Percentiles rank a stretch among this genome's conserved stretches.
Conservation (phyloP, 305 asterid genomes). For the Fraxinus greggii region DNA sequence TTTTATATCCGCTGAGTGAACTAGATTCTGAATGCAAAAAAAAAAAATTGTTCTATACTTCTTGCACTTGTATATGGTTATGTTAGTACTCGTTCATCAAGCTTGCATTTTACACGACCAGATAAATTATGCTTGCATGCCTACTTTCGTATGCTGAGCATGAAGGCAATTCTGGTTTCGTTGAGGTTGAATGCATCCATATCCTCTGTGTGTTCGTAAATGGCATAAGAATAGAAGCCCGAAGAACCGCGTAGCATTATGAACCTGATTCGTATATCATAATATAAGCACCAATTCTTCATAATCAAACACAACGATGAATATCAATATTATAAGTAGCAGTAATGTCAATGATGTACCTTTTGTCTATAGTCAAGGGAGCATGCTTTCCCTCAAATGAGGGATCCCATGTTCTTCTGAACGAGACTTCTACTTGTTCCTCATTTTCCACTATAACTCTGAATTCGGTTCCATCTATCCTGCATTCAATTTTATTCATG, state of each 20-base stretch:
- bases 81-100: neutral
- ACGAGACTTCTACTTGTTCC: conserved; percentile 47
- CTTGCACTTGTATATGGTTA: neutral
- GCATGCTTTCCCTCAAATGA: conserved; percentile 36
- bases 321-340: neutral
- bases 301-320: neutral
- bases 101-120: neutral
- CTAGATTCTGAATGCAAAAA: neutral
- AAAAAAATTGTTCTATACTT: neutral
- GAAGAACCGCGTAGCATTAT: conserved; percentile 41
- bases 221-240: conserved; percentile 61
- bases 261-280: conserved; percentile 33
- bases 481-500: conserved; percentile 13
- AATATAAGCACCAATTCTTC: neutral
- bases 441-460: conserved; percentile 39
- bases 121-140: neutral
- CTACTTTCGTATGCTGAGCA: conserved; percentile 51
- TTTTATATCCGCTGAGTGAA: neutral
- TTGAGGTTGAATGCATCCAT: conserved; percentile 53
- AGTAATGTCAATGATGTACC: conserved; percentile 23
- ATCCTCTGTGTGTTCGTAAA: conserved; percentile 42
- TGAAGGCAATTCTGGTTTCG: conserved; percentile 63
- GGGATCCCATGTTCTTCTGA: conserved; percentile 41
- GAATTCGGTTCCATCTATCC: conserved; percentile 40
- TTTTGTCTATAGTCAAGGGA: conserved; percentile 50